Conservation (phyloP, 345 rosid genomes). For the Syzygium aromaticum region DNA sequence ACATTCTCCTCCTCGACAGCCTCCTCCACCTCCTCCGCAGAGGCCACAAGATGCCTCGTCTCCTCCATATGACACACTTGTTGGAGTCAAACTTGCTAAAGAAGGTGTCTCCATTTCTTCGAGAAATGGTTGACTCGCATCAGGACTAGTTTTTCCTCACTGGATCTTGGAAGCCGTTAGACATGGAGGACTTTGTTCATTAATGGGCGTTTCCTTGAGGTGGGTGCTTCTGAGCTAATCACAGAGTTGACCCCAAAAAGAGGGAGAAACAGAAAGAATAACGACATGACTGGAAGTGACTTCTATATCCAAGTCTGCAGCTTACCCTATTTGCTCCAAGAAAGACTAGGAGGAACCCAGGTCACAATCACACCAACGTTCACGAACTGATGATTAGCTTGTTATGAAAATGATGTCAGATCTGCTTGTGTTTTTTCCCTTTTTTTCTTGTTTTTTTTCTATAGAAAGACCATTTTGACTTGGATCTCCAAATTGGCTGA, state of each 20-base stretch:
- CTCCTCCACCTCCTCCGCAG: background rate
- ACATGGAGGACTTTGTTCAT: background rate
- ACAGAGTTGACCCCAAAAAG: background rate
- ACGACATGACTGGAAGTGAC: conserved; percentile 7
- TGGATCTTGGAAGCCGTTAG: background rate
- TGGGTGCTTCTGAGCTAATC: background rate
- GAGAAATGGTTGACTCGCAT: background rate
- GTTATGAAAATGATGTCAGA: background rate
- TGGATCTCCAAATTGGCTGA: background rate
- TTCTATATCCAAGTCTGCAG: background rate
- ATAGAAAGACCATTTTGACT: background rate
- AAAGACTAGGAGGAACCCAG: background rate
- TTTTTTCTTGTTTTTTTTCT: too few species aligned
- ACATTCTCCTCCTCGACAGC: background rate
- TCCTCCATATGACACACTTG: background rate
- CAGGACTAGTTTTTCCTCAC: background rate
- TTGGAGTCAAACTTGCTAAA: background rate
- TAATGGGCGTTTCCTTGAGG: background rate
- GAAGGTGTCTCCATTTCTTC: background rate
- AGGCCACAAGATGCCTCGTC: background rate
- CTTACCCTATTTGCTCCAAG: background rate
- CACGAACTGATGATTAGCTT: background rate
- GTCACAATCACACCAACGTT: background rate
- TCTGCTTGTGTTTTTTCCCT: background rate
- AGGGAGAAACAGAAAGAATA: background rate